Evolutionary conservation across 2,329 filamentous ascomycete genomes (phyloP), one percentile per base, ranked within the genome.

Genomic region (Epichloe aotearoae): DNA sequence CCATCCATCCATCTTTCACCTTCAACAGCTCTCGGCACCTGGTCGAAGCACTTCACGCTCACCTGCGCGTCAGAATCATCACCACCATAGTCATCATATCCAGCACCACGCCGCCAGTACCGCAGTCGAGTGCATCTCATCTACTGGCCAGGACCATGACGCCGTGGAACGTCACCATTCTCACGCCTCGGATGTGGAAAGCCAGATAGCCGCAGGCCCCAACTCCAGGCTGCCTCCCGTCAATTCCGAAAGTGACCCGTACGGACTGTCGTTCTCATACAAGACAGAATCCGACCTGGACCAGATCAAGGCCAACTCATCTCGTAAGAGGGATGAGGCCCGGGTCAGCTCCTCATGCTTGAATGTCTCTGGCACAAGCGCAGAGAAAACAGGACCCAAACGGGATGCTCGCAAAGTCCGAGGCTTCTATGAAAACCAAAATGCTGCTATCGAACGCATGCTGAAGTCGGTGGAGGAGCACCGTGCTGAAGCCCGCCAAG

Each of bases 381-480:
- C 33, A 11, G 40, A 43, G 23, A 15, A 17, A 7, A 44, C 57
- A 3, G 57, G 58, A 8, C 60, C 62, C 23, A 64, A 60, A 50
- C 52, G 58, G 38, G 67, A 67, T 43, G 66, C 76, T 14, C 74
- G 71, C 56, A 82, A 79, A 61, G 65, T 97, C 15, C 77, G 86
- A 61, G 78, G 80, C 47, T 97, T 96, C 71, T 97, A 97, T 73
- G 79, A 88, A 64, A 76, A 76, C 33, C 91, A 98, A 64, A 98
- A 98, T 64, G 87, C 90, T 65, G 90, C 88, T 59, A 98, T 98
- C 57, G 82, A 95, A 70, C 81, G 88, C 11, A 78, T 96, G 69
- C 75, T 97, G 57, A 96, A 95, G 70, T 84, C 86, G 3, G 91
- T 97, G 2, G 88, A 95, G 62, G 88, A 96, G 62, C 93, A 97